phyloP scores from a whole-genome alignment of 1,284 basidiomycete species.

The Irpex sp. region DNA sequence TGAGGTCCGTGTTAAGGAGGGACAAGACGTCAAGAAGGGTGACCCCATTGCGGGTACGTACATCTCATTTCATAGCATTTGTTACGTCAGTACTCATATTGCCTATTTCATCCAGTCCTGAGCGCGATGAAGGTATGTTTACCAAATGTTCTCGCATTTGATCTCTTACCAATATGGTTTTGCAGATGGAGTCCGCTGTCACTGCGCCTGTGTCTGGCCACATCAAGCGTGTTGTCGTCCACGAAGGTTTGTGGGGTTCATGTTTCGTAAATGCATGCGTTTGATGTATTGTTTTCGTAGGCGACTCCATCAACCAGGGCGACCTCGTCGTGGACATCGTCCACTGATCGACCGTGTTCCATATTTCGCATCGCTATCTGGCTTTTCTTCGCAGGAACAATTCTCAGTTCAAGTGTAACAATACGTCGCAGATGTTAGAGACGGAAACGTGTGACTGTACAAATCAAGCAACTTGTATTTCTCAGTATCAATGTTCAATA shows the following conservation, averaged over 20 bases:
- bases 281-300: conserved; percentile 30
- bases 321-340: conserved; percentile 84
- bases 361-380: neutral
- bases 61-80: conserved; percentile 1
- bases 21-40: conserved; percentile 95
- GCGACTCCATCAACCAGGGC: conserved; percentile 85
- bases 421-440: neutral
- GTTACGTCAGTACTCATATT: conserved; percentile 8
- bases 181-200: conserved; percentile 92
- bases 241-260: conserved; percentile 53
- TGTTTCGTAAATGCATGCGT: neutral
- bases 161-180: conserved; percentile 11
- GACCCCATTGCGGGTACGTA: conserved; percentile 82
- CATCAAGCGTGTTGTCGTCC: conserved; percentile 86
- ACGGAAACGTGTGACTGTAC: neutral
- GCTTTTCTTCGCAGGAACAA: neutral
- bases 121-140: conserved; percentile 82
- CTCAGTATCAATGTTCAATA: neutral
- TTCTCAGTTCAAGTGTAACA: neutral
- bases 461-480: neutral
- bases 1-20: conserved; percentile 96
- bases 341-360: conserved; percentile 37
- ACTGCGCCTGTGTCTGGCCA: conserved; percentile 94
- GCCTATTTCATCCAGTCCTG: conserved; percentile 47
- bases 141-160: conserved; percentile 4